Percentiles rank a stretch among this genome's conserved stretches.
phyloP scores from a whole-genome alignment of 257 asterid species.

The Phtheirospermum japonicum region DNA sequence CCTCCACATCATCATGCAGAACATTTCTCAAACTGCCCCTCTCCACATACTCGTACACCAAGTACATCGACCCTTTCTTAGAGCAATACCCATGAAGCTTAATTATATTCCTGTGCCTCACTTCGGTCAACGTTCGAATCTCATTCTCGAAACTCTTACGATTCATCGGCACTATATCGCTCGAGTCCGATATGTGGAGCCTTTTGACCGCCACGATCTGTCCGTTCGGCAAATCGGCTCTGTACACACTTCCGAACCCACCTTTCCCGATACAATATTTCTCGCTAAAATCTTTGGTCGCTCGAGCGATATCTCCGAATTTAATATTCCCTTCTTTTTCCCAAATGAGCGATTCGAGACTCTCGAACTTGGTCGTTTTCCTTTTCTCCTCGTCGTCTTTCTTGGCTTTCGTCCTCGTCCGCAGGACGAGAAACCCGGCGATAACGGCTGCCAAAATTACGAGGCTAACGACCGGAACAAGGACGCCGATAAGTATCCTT shows the following conservation, averaged over 20 bases:
- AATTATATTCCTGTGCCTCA: conserved; percentile 83
- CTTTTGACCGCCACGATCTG: conserved; percentile 75
- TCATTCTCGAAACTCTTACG: conserved; percentile 75
- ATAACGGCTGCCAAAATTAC: conserved; percentile 36
- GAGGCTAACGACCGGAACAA: conserved; percentile 48
- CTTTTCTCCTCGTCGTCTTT: conserved; percentile 43
- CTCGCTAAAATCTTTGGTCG: conserved; percentile 66
- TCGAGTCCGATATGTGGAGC: conserved; percentile 60
- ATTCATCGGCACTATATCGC: conserved; percentile 45
- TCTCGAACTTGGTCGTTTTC: conserved; percentile 26
- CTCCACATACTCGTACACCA: conserved; percentile 84
- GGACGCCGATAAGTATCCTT: conserved; percentile 45
- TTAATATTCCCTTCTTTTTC: conserved; percentile 72
- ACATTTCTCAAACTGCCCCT: conserved; percentile 70
- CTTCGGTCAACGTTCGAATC: conserved; percentile 72
- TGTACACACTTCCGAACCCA: conserved; percentile 81
- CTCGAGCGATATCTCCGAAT: conserved; percentile 67
- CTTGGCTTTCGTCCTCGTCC: conserved; percentile 34
- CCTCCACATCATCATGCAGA: conserved; percentile 47
- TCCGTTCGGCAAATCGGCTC: conserved; percentile 57
- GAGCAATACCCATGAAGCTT: conserved; percentile 87
- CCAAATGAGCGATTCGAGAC: conserved; percentile 60
- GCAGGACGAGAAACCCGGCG: conserved; percentile 32
- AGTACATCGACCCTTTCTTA: conserved; percentile 64
- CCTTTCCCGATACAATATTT: conserved; percentile 78